Percentiles rank a stretch among this genome's conserved stretches.
phyloP scores from a whole-genome alignment of 176 grass and related monocot genomes.

The Lolium multiflorum region DNA sequence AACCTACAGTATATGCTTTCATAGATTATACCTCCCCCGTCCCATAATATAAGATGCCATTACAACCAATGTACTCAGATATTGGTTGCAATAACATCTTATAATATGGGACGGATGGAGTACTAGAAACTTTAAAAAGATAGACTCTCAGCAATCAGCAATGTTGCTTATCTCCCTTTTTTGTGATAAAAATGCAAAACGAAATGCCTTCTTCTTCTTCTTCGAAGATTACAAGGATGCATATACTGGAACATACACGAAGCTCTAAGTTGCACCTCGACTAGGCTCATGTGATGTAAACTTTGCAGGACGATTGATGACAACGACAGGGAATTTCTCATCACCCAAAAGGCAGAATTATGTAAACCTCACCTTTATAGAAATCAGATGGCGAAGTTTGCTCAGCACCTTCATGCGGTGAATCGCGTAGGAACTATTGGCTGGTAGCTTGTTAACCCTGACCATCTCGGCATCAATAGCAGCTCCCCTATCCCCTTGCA shows the following conservation, averaged over 20 bases:
- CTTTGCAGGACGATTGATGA: not conserved
- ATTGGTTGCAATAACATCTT: too few species aligned
- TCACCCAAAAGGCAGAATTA: constrained; percentile 11
- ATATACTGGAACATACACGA: not conserved
- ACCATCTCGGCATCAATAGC: constrained; percentile 61
- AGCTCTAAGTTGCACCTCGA: not conserved
- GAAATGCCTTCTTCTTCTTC: not conserved
- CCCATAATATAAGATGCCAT: too few species aligned
- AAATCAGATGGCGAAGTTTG: constrained; percentile 82
- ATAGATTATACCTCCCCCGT: not conserved
- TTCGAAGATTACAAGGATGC: not conserved
- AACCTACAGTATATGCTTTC: not conserved
- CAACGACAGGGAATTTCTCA: not conserved
- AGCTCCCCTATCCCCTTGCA: constrained; percentile 50
- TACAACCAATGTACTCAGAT: too few species aligned
- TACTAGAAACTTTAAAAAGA: constrained; percentile 14
- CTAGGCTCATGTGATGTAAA: not conserved
- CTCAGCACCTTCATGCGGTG: constrained; percentile 86
- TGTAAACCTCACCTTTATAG: constrained; percentile 54
- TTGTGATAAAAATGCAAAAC: not conserved
- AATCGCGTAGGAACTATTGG: constrained; percentile 73
- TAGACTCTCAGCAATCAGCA: not conserved
- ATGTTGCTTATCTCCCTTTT: constrained; percentile 1
- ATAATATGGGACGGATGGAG: too few species aligned
- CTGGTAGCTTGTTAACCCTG: constrained; percentile 70